A percentile compares a stretch with the other conserved stretches of the same genome.
Evolutionary conservation across 805 yeast genomes (phyloP).

Genomic region (Saturnispora bothae): DNA sequence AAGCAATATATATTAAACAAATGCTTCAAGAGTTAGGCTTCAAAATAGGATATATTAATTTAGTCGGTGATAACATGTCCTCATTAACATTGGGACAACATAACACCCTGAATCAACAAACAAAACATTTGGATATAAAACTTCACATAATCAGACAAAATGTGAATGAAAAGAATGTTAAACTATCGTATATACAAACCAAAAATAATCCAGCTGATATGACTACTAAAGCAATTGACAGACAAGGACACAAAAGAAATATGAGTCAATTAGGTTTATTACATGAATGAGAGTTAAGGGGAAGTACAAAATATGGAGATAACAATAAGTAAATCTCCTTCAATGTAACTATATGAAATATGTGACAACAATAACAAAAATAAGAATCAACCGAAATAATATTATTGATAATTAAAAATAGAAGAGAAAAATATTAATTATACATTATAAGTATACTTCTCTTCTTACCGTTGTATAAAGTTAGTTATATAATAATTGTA

Average conservation of each 20-base stretch:
- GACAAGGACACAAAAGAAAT: background rate
- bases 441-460: too few relatives aligned
- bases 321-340: too few relatives aligned
- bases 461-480: too few relatives aligned
- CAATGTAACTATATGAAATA: too few relatives aligned
- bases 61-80: background rate
- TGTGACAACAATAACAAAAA: too few relatives aligned
- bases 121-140: conserved; percentile 8
- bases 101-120: conserved; percentile 2
- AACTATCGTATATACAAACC: background rate
- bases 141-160: conserved; percentile 5
- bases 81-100: conserved; percentile 2
- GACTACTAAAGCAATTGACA: background rate
- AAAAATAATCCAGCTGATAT: conserved; percentile 4
- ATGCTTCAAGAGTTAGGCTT: background rate
- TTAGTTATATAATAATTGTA: too few relatives aligned
- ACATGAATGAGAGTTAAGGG: background rate
- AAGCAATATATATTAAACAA: background rate
- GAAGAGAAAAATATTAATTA: too few relatives aligned
- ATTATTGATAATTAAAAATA: too few relatives aligned
- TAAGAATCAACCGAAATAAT: too few relatives aligned
- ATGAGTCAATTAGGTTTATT: too few relatives aligned
- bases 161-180: background rate
- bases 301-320: too few relatives aligned
- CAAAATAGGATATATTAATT: background rate